These are phyloP conservation scores for Melastoma malabathricum DNA, from an alignment of 345 rosid genomes.

Conservation along the genomic window DNA sequence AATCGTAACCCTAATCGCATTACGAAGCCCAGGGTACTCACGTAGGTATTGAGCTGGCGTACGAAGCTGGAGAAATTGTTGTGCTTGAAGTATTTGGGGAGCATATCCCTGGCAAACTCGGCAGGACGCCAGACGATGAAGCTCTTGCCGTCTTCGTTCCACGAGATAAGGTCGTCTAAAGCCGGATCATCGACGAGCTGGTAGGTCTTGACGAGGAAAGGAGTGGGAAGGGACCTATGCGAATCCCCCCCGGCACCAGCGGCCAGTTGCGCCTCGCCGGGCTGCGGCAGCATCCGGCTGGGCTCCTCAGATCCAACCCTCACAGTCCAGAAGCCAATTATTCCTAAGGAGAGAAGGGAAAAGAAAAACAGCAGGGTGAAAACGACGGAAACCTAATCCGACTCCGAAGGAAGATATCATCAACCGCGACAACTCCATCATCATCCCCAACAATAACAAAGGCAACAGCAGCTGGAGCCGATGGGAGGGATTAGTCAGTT, in stretches of 20 bases:
- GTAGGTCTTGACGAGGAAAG: constrained; percentile 75
- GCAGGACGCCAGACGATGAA: constrained; percentile 94
- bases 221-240: constrained; percentile 79
- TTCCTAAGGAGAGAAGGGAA: no score
- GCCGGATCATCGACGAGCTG: constrained; percentile 75
- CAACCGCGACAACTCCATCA: no score
- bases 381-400: no score
- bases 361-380: no score
- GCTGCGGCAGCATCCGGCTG: constrained; percentile 32
- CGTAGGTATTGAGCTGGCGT: constrained; percentile 93
- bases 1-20: neutral
- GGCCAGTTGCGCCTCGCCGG: constrained; percentile 58
- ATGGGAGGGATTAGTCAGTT: neutral
- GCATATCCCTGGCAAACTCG: constrained; percentile 85
- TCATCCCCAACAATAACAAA: no score
- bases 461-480: neutral
- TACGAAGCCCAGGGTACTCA: constrained; percentile 18
- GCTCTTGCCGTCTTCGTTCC: constrained; percentile 84
- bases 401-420: no score
- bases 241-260: constrained; percentile 36
- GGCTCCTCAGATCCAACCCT: constrained; percentile 21
- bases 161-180: constrained; percentile 61
- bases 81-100: constrained; percentile 88
- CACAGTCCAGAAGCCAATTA: constrained; percentile 10
- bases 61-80: constrained; percentile 94